A percentile compares a stretch with the other conserved stretches of the same genome.
Evolutionary conservation across 208 protist genomes (phyloP).

Genomic region (Crithidia mellificae): DNA sequence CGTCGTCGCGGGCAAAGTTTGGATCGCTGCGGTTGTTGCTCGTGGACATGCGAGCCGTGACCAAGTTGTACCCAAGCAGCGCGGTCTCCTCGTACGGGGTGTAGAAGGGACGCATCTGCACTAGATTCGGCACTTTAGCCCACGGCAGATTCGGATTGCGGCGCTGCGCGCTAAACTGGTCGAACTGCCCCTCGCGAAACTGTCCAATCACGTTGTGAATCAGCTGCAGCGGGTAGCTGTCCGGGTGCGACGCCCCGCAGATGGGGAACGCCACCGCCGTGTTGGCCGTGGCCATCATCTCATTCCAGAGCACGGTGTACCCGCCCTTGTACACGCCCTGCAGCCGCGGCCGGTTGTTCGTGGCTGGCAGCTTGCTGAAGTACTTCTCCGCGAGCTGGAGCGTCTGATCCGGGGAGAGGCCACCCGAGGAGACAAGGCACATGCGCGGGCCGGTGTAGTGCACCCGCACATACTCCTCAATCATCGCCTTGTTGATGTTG

Average conservation of each 20-base stretch:
- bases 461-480: constrained; percentile 90
- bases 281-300: constrained; percentile 77
- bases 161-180: constrained; percentile 76
- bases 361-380: constrained; percentile 83
- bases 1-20: constrained; percentile 54
- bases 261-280: constrained; percentile 84
- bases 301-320: constrained; percentile 76
- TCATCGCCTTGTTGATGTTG: constrained; percentile 88
- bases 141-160: constrained; percentile 67
- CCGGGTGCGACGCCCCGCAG: constrained; percentile 85
- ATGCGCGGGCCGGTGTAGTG: constrained; percentile 98
- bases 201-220: constrained; percentile 94
- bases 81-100: constrained; percentile 91
- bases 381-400: constrained; percentile 88
- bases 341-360: constrained; percentile 63
- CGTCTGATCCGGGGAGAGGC: constrained; percentile 94
- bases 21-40: constrained; percentile 28
- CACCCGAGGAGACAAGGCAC: constrained; percentile 95
- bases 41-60: constrained; percentile 58
- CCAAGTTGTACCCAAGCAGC: constrained; percentile 88
- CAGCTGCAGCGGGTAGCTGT: constrained; percentile 94
- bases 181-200: constrained; percentile 84
- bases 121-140: constrained; percentile 66
- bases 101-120: constrained; percentile 88
- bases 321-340: constrained; percentile 67